A percentile compares a stretch with the other conserved stretches of the same genome.
Evolutionary conservation across 805 yeast genomes (phyloP).

Genomic region (Starmerella vitae): DNA sequence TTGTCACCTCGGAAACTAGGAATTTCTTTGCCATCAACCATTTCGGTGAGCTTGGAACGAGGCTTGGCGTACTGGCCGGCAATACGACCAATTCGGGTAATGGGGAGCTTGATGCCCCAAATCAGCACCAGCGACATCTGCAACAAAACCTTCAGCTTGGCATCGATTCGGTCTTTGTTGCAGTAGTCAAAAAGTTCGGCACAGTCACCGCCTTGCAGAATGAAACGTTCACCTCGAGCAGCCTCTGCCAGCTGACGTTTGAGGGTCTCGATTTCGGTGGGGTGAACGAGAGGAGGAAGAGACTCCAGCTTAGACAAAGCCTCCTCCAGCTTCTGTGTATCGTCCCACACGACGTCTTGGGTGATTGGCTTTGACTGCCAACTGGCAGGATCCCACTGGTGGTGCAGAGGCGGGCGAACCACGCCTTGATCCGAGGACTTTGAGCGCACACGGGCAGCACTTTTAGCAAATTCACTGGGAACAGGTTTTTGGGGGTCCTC

Average conservation of each 20-base stretch:
- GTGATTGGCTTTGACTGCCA: conserved; percentile 34
- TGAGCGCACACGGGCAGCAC: conserved; percentile 31
- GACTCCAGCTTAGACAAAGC: conserved; percentile 32
- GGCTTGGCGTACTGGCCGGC: conserved; percentile 37
- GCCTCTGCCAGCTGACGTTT: conserved; percentile 29
- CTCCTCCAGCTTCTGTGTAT: conserved; percentile 28
- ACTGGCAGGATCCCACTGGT: conserved; percentile 30
- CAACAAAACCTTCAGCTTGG: conserved; percentile 31
- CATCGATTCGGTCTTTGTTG: conserved; percentile 30
- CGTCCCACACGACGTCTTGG: conserved; percentile 33
- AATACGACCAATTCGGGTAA: conserved; percentile 32
- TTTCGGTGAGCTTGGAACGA: conserved; percentile 32
- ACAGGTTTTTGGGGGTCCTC: conserved; percentile 27
- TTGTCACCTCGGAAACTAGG: conserved; percentile 35
- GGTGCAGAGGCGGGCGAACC: conserved; percentile 10
- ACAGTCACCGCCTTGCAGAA: conserved; percentile 35
- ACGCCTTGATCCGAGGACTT: conserved; percentile 22
- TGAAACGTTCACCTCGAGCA: conserved; percentile 33
- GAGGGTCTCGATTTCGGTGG: conserved; percentile 28
- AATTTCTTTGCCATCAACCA: conserved; percentile 30
- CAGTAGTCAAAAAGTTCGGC: conserved; percentile 35
- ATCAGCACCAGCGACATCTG: conserved; percentile 34
- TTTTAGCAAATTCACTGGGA: conserved; percentile 29
- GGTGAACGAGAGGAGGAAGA: conserved; percentile 32
- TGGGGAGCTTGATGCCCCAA: conserved; percentile 33